Percentiles rank a stretch among this genome's conserved stretches.
Conservation (phyloP, 768 basidiomycete genomes). For the Pleurotus pulmonarius region DNA sequence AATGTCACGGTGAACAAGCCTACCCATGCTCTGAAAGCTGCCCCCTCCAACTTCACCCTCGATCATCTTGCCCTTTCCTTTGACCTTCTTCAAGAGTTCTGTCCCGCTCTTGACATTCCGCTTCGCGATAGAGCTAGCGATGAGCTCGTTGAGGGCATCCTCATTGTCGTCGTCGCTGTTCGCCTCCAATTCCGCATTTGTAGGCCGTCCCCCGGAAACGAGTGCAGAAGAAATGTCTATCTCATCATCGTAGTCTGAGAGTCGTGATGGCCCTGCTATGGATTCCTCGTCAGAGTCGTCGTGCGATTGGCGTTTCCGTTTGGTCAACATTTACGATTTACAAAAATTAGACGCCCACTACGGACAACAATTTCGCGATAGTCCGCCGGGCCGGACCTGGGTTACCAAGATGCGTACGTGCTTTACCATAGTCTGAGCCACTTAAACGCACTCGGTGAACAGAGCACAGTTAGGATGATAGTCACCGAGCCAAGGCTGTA, state of each 20-base stretch:
- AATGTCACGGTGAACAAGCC: constrained; percentile 19
- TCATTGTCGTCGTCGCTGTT: constrained; percentile 42
- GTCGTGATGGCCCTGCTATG: constrained; percentile 2
- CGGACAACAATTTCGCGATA: too few species aligned
- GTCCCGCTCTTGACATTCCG: constrained; percentile 74
- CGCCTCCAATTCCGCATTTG: background rate
- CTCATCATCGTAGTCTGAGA: constrained; percentile 29
- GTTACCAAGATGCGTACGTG: too few species aligned
- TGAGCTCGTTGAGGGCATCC: constrained; percentile 60
- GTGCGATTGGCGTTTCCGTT: constrained; percentile 8
- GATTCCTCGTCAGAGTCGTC: constrained; percentile 10
- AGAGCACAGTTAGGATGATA: too few species aligned
- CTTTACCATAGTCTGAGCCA: too few species aligned
- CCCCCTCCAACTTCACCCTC: constrained; percentile 88
- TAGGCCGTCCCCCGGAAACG: constrained; percentile 39
- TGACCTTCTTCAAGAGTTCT: constrained; percentile 70
- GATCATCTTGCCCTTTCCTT: constrained; percentile 61
- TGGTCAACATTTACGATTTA: background rate
- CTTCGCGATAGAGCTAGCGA: constrained; percentile 67
- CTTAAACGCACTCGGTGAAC: too few species aligned
- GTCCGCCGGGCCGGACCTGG: too few species aligned
- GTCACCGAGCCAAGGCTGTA: too few species aligned
- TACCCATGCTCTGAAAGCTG: constrained; percentile 96
- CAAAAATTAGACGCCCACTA: too few species aligned
- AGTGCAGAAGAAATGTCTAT: constrained; percentile 66